Evolutionary conservation across 306 rosid species (phyloP).

Genomic region (Quercus aquifolioides): DNA sequence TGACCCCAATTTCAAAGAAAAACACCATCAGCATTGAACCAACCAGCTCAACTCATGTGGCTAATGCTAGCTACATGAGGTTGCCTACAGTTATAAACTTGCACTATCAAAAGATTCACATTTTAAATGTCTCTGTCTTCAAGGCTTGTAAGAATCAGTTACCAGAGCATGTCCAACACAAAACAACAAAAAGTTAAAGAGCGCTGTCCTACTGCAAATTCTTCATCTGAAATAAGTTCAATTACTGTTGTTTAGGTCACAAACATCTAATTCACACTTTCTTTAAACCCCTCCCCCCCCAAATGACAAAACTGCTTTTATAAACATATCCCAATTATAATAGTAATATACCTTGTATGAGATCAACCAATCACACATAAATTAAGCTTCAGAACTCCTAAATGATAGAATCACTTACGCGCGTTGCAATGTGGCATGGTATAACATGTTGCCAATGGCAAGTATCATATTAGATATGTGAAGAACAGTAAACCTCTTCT

Average conservation of each 20-base stretch:
- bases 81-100: not conserved
- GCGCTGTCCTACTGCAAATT: not conserved
- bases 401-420: slow-evolving; percentile 51
- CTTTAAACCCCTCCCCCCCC: not conserved
- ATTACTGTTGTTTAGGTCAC: not conserved
- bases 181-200: not conserved
- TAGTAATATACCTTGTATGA: not conserved
- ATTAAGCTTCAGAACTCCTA: slow-evolving; percentile 3
- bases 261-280: not conserved
- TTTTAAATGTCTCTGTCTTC: not conserved
- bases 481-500: slow-evolving; percentile 91
- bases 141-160: not conserved
- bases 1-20: not conserved
- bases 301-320: not conserved
- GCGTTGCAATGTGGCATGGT: slow-evolving; percentile 85
- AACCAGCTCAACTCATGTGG: not conserved
- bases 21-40: not conserved
- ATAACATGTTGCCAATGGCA: slow-evolving; percentile 86
- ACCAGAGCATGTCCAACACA: not conserved
- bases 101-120: not conserved
- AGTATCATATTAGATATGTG: slow-evolving; percentile 84
- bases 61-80: not conserved
- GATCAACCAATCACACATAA: slow-evolving; percentile 5
- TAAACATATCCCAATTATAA: slow-evolving; percentile 3
- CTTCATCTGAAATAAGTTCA: not conserved